Evolutionary conservation across 768 basidiomycete genomes (phyloP).

Genomic region (Mycena belliarum): DNA sequence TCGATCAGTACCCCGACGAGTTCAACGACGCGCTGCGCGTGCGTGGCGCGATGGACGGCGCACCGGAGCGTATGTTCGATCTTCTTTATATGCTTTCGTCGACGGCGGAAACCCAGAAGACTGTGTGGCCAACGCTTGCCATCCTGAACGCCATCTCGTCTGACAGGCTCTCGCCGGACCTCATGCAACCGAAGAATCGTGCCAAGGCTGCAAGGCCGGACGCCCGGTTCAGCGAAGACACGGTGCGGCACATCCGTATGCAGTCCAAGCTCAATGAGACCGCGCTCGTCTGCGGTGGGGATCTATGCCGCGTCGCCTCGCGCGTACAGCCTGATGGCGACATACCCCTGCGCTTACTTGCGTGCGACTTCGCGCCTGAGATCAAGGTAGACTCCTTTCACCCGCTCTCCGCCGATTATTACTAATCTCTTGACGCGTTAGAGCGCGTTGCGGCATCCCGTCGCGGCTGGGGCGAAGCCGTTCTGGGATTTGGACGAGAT

Average conservation of each 20-base stretch:
- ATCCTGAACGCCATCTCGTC: slow-evolving; percentile 73
- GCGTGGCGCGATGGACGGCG: slow-evolving; percentile 71
- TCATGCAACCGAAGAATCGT: slow-evolving; percentile 28
- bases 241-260: slow-evolving; percentile 57
- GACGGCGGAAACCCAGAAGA: slow-evolving; percentile 42
- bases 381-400: slow-evolving; percentile 56
- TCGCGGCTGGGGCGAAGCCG: slow-evolving; percentile 46
- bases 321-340: slow-evolving; percentile 54
- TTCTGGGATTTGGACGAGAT: slow-evolving; percentile 80
- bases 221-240: slow-evolving; percentile 60
- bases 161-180: slow-evolving; percentile 66
- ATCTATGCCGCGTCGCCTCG: slow-evolving; percentile 75
- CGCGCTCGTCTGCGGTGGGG: slow-evolving; percentile 71
- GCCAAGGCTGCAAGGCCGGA: slow-evolving; percentile 41
- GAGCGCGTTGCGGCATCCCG: slow-evolving; percentile 33
- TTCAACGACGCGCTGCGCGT: slow-evolving; percentile 71
- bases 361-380: slow-evolving; percentile 75
- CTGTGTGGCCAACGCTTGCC: slow-evolving; percentile 78
- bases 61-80: slow-evolving; percentile 87
- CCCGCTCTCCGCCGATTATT: neutral
- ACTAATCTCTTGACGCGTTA: slow-evolving; percentile 3
- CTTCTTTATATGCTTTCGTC: slow-evolving; percentile 52
- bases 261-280: slow-evolving; percentile 64
- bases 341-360: slow-evolving; percentile 61
- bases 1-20: slow-evolving; percentile 74